Conservation (phyloP, 768 basidiomycete genomes). For the Xerocomus brunneocitrinus region DNA sequence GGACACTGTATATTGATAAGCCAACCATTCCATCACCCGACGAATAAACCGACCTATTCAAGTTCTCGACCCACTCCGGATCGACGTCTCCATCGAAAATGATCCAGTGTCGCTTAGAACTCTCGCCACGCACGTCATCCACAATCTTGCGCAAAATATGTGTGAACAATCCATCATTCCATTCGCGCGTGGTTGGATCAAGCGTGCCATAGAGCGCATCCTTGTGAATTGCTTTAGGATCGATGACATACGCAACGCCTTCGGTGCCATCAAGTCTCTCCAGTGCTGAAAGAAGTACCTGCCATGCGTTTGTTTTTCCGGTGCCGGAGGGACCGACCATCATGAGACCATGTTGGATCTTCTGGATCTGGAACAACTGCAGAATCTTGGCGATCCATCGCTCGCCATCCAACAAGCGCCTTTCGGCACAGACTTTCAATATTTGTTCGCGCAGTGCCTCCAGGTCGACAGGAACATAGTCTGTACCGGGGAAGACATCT, state of each 20-base stretch:
- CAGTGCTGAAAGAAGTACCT: constrained; percentile 83
- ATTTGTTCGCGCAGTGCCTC: constrained; percentile 84
- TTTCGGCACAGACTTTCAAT: constrained; percentile 78
- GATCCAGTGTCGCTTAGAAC: constrained; percentile 96
- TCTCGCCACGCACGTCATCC: constrained; percentile 97
- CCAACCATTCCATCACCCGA: not conserved
- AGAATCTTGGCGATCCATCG: constrained; percentile 94
- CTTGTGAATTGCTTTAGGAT: constrained; percentile 99
- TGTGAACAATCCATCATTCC: constrained; percentile 99
- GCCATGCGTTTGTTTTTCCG: constrained; percentile 97
- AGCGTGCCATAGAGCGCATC: constrained; percentile 96
- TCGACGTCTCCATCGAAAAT: constrained; percentile 99
- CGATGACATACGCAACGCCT: constrained; percentile 93
- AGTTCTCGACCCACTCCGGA: constrained; percentile 99
- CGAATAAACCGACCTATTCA: constrained; percentile 74
- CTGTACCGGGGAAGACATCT: constrained; percentile 96
- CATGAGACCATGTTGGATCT: constrained; percentile 99
- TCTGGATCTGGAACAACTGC: constrained; percentile 98
- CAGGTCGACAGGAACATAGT: constrained; percentile 85
- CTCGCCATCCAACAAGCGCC: constrained; percentile 80
- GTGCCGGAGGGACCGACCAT: constrained; percentile 98
- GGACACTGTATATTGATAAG: constrained; percentile 55
- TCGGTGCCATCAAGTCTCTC: constrained; percentile 90
- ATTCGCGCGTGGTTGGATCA: constrained; percentile 95
- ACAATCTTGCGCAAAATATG: constrained; percentile 97